These are phyloP conservation scores for Tardiomyces depauwii DNA, from an alignment of 1,139 yeast genomes.

Conservation along the genomic window DNA sequence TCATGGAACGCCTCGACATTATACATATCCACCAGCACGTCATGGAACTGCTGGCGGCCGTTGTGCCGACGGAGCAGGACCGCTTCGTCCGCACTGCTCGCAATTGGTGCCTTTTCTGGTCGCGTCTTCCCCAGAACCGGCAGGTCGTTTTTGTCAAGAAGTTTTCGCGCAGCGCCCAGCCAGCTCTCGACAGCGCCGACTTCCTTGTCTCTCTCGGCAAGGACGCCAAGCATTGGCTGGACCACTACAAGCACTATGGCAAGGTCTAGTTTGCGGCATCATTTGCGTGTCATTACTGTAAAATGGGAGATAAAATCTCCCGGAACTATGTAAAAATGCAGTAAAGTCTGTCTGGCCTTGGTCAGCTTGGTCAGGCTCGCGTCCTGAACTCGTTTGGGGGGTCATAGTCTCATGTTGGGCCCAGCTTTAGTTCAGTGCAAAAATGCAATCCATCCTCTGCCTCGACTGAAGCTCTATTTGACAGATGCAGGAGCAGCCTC, in stretches of 20 bases:
- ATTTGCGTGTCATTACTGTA: not conserved
- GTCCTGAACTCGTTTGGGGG: too few relatives aligned
- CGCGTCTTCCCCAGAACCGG: conserved; percentile 14
- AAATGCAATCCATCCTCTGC: too few relatives aligned
- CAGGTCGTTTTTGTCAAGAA: conserved; percentile 10
- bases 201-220: conserved; percentile 19
- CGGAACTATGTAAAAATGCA: too few relatives aligned
- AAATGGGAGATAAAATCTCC: too few relatives aligned
- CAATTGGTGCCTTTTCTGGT: conserved; percentile 25
- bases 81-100: conserved; percentile 18
- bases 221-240: conserved; percentile 21
- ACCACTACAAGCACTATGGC: conserved; percentile 17
- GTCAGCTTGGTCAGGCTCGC: too few relatives aligned
- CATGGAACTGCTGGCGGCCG: conserved; percentile 9
- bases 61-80: conserved; percentile 14
- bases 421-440: too few relatives aligned
- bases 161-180: too few relatives aligned
- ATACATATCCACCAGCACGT: conserved; percentile 19
- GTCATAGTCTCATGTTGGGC: too few relatives aligned
- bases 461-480: too few relatives aligned
- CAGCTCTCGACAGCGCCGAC: conserved; percentile 8
- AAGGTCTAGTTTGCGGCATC: conserved; percentile 11
- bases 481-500: too few relatives aligned
- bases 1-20: conserved; percentile 5
- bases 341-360: too few relatives aligned